phyloP scores from a whole-genome alignment of 1,284 basidiomycete genomes.

The Xerocomus amazonicus region DNA sequence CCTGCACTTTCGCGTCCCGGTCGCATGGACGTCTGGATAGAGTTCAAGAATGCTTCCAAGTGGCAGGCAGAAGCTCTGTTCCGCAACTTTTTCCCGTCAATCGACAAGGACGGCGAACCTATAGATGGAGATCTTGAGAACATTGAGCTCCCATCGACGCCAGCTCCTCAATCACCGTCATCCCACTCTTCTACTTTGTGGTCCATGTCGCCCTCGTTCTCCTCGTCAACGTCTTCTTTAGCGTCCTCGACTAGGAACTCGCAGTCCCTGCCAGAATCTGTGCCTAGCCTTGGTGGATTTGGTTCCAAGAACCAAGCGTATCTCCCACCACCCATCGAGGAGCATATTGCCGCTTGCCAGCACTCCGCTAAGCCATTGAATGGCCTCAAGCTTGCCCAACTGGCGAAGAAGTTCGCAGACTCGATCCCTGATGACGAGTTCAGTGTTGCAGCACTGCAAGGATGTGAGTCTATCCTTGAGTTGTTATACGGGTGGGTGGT shows the following conservation, averaged over 20 bases:
- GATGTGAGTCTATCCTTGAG: conserved; percentile 54
- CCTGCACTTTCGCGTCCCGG: conserved; percentile 82
- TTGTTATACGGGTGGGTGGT: conserved; percentile 7
- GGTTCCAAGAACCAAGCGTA: conserved; percentile 59
- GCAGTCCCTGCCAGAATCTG: conserved; percentile 27
- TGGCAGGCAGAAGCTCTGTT: conserved; percentile 81
- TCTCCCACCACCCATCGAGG: conserved; percentile 60
- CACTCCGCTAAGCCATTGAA: conserved; percentile 64
- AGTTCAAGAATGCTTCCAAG: conserved; percentile 79
- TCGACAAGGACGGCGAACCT: conserved; percentile 46
- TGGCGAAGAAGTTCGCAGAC: conserved; percentile 73
- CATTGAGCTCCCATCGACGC: conserved; percentile 44
- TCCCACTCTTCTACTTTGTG: conserved; percentile 33
- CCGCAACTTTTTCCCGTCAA: conserved; percentile 81
- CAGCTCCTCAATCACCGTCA: conserved; percentile 31
- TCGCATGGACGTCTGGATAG: conserved; percentile 86
- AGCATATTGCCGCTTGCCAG: conserved; percentile 51
- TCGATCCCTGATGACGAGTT: conserved; percentile 76
- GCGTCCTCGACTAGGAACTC: conserved; percentile 27
- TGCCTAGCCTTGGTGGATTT: conserved; percentile 38
- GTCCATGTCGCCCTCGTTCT: conserved; percentile 37
- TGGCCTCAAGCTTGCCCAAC: conserved; percentile 51
- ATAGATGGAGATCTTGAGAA: conserved; percentile 49
- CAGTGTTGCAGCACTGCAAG: conserved; percentile 81
- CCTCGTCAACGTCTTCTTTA: conserved; percentile 35